phyloP scores from a whole-genome alignment of 306 rosid genomes.

The Prunus padus region DNA sequence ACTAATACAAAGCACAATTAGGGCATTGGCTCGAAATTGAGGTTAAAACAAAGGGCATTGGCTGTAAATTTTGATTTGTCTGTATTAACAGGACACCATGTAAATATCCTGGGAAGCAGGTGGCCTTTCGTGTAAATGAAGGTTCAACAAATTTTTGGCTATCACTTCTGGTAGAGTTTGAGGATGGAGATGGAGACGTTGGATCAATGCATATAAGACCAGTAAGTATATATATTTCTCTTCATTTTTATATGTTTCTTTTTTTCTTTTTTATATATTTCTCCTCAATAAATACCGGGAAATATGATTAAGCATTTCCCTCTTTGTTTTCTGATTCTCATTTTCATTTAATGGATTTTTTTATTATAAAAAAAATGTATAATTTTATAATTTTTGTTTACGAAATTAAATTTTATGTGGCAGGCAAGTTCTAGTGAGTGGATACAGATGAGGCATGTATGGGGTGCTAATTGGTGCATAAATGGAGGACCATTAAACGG shows the following conservation, averaged over 20 bases:
- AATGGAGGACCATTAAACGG: conserved; percentile 63
- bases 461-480: conserved; percentile 92
- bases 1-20: too few relatives aligned
- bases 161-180: conserved; percentile 74
- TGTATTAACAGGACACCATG: conserved; percentile 59
- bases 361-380: too few relatives aligned
- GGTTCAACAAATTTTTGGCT: conserved; percentile 85
- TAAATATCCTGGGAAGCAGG: conserved; percentile 57
- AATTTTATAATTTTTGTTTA: too few relatives aligned
- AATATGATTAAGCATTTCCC: too few relatives aligned
- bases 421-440: conserved; percentile 78
- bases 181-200: conserved; percentile 86
- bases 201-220: conserved; percentile 75
- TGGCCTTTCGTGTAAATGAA: conserved; percentile 83
- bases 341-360: too few relatives aligned
- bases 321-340: too few relatives aligned
- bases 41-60: too few relatives aligned
- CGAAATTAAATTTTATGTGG: conserved; percentile 18
- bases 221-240: conserved; percentile 33
- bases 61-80: neutral
- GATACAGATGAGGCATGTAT: conserved; percentile 71
- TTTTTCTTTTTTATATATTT: neutral
- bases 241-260: conserved; percentile 2
- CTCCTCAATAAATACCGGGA: too few relatives aligned
- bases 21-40: too few relatives aligned